Percentiles rank a stretch among this genome's conserved stretches.
phyloP scores from a whole-genome alignment of 2,329 filamentous ascomycete species.

The Chrysosporium keratinophilum region DNA sequence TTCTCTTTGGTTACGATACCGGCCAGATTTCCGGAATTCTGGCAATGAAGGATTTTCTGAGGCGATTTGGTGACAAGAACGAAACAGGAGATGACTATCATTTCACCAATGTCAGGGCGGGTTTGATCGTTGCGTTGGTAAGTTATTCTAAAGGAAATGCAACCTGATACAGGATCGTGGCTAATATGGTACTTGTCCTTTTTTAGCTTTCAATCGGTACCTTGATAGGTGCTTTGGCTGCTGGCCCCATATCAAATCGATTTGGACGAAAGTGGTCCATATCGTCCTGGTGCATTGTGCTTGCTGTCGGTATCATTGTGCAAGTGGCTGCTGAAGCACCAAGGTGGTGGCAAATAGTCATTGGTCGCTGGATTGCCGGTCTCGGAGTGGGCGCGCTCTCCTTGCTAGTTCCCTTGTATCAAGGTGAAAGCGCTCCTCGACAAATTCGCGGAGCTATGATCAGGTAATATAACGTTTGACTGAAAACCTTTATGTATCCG shows the following conservation, averaged over 20 bases:
- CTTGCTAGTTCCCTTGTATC: slow-evolving; percentile 40
- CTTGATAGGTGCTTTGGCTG: slow-evolving; percentile 31
- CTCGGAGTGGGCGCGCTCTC: slow-evolving; percentile 40
- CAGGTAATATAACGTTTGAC: slow-evolving; percentile 18
- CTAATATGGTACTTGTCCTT: slow-evolving; percentile 1
- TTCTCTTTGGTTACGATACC: slow-evolving; percentile 37
- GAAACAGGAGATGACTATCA: slow-evolving; percentile 24
- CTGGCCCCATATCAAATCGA: slow-evolving; percentile 37
- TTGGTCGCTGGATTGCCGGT: slow-evolving; percentile 40
- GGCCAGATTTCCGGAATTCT: slow-evolving; percentile 39
- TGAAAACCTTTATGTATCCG: not conserved
- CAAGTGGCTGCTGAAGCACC: slow-evolving; percentile 33
- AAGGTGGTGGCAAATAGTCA: slow-evolving; percentile 37
- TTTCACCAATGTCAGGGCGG: slow-evolving; percentile 38
- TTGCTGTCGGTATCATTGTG: slow-evolving; percentile 38
- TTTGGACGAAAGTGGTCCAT: slow-evolving; percentile 39
- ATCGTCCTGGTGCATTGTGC: slow-evolving; percentile 36
- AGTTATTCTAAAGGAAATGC: slow-evolving; percentile 17
- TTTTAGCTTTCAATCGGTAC: slow-evolving; percentile 36
- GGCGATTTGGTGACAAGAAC: slow-evolving; percentile 31
- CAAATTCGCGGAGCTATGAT: slow-evolving; percentile 42
- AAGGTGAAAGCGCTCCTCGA: slow-evolving; percentile 38
- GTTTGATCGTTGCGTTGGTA: slow-evolving; percentile 38
- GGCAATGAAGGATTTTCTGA: slow-evolving; percentile 38
- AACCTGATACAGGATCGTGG: not conserved